Percentiles rank a stretch among this genome's conserved stretches.
phyloP scores from a whole-genome alignment of 2,329 filamentous ascomycete species.

The Neonectria punicea region DNA sequence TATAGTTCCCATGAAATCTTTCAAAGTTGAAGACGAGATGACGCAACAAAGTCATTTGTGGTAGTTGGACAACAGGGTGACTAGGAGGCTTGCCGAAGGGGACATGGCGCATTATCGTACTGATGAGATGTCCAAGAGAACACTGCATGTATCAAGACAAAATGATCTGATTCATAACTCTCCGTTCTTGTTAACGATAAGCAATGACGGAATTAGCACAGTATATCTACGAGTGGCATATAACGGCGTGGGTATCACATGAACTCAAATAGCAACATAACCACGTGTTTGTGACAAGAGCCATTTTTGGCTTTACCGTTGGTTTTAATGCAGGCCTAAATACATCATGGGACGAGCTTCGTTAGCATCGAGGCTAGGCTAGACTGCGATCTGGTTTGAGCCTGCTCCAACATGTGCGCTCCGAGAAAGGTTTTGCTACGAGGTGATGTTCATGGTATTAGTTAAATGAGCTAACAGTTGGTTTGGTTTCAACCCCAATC shows the following conservation, averaged over 20 bases:
- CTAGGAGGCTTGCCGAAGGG: neutral
- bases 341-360: neutral
- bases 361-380: neutral
- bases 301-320: neutral
- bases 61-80: too few relatives aligned
- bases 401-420: neutral
- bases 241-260: neutral
- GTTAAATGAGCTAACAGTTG: neutral
- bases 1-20: constrained; percentile 61
- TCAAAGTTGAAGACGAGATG: constrained; percentile 10
- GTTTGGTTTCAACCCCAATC: neutral
- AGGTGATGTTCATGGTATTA: neutral
- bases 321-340: neutral
- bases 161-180: neutral
- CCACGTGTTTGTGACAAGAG: neutral
- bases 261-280: neutral
- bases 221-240: neutral
- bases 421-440: neutral
- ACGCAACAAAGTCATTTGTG: neutral
- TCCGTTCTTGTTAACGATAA: too few relatives aligned
- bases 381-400: neutral
- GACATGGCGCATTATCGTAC: too few relatives aligned
- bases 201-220: too few relatives aligned
- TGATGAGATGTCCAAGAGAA: neutral
- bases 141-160: neutral